These are phyloP conservation scores for Rasamsonia emersonii DNA, from an alignment of 2,329 filamentous ascomycete genomes.

Conservation along the genomic window DNA sequence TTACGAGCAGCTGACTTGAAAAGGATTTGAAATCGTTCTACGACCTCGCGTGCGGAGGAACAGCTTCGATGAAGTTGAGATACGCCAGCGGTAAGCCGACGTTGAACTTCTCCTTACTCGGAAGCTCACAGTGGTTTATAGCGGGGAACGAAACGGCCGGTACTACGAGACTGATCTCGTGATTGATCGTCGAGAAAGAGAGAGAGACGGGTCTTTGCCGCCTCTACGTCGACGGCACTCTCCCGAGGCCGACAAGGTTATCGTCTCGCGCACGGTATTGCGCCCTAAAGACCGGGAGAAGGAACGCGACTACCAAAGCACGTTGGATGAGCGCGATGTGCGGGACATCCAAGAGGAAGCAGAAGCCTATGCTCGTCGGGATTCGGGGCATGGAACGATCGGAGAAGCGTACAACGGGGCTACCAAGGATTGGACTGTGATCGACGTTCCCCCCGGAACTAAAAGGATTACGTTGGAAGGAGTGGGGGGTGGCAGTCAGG, in stretches of 20 bases:
- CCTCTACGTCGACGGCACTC: slow-evolving; percentile 24
- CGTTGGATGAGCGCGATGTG: slow-evolving; percentile 20
- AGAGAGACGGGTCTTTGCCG: slow-evolving; percentile 28
- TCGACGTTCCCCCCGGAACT: slow-evolving; percentile 77
- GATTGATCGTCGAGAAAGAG: slow-evolving; percentile 39
- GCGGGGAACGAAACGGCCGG: slow-evolving; percentile 34
- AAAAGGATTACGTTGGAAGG: slow-evolving; percentile 77
- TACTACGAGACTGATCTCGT: slow-evolving; percentile 59
- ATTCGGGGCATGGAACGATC: slow-evolving; percentile 57
- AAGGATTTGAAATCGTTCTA: slow-evolving; percentile 19
- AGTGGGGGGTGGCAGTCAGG: slow-evolving; percentile 62
- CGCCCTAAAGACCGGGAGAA: slow-evolving; percentile 14
- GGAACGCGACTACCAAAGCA: slow-evolving; percentile 7
- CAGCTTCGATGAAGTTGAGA: slow-evolving; percentile 47
- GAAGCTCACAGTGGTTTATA: slow-evolving; percentile 10
- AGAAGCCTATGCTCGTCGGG: slow-evolving; percentile 62
- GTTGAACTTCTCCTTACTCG: background rate
- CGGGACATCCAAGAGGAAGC: slow-evolving; percentile 46
- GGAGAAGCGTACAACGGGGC: slow-evolving; percentile 68
- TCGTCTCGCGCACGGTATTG: slow-evolving; percentile 20
- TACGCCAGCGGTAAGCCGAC: slow-evolving; percentile 41
- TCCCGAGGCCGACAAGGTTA: slow-evolving; percentile 13
- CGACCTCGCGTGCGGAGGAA: slow-evolving; percentile 20
- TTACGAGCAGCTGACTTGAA: slow-evolving; percentile 2
- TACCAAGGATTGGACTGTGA: slow-evolving; percentile 68